phyloP scores from a whole-genome alignment of 139 green algal species.

The Monoraphidium neglectum region DNA sequence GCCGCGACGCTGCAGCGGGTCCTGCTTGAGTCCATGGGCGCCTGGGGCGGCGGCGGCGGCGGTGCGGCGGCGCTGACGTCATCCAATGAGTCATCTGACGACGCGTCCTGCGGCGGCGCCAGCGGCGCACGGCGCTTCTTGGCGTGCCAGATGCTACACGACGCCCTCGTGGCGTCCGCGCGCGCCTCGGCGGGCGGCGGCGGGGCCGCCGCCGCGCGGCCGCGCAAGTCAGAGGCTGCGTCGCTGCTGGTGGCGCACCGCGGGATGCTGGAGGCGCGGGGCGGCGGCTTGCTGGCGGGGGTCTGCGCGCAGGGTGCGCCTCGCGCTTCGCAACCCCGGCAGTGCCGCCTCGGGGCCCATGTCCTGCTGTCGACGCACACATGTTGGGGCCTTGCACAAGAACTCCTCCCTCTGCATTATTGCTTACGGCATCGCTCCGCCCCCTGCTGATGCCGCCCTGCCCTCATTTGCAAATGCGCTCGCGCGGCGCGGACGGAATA shows the following conservation, averaged over 20 bases:
- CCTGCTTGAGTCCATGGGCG: conserved; percentile 52
- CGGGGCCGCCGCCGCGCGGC: not conserved
- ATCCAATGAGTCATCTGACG: too few relatives aligned
- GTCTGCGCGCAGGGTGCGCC: not conserved
- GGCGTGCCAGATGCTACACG: conserved; percentile 23
- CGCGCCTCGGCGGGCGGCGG: not conserved
- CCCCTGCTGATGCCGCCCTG: too few relatives aligned
- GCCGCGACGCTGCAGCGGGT: conserved; percentile 34
- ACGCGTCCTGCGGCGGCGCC: not conserved
- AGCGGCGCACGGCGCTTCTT: conserved; percentile 45
- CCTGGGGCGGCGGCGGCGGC: not conserved
- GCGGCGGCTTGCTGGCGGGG: too few relatives aligned
- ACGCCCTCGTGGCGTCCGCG: not conserved
- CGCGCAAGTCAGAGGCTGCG: not conserved
- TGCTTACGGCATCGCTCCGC: too few relatives aligned
- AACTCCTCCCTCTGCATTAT: too few relatives aligned
- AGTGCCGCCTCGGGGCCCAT: not conserved
- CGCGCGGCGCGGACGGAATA: too few relatives aligned
- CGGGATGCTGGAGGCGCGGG: too few relatives aligned
- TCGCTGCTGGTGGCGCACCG: conserved; percentile 25
- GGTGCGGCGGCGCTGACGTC: too few relatives aligned
- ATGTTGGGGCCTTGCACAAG: too few relatives aligned
- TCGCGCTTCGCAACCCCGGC: not conserved
- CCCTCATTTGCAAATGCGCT: too few relatives aligned
- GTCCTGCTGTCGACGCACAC: too few relatives aligned